Base-by-base conservation (phyloP, 2,329 filamentous ascomycete genomes). In the Samsoniella hepiali region DNA sequence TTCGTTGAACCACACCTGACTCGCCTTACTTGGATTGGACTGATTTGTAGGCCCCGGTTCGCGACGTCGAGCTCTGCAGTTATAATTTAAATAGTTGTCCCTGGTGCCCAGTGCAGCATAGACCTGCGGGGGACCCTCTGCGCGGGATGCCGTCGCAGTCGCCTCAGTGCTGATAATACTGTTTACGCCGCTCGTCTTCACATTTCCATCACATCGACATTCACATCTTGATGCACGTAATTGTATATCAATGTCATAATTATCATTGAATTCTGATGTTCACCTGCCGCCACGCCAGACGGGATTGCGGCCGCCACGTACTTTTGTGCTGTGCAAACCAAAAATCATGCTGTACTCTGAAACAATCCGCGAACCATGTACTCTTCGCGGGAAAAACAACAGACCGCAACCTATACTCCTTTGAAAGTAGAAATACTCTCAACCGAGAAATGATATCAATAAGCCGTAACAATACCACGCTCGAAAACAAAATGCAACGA, bases 321-420 rank as follows among this genome's bases (percentile, higher is more conserved):
- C 56, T 58, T 58, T 58, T 58, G 56, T 58, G 42, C 56, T 58
- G 56, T 58, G 42, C 56, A 27, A 58, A 58, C 56, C 56, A 45
- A 49, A 58, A 57, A 49, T 29, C 42, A 58, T 58, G 56, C 56
- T 49, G 11, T 49, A 36, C n/a, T 54, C 44, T 58, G 6, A 22
- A 55, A 29, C 2, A 15, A 9, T 13, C 44, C 32, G 36, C 38
- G 44, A 56, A 7, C 49, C 31, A 7, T 11, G 27, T 56, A 32
- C 53, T 44, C 36, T 42, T 31, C 13, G 31, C 32, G 32, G 32
- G 34, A 8, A 3, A 3, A 32, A 38, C 13, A 38, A 9, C 13
- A 50, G 13, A 40, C 38, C 38, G 15, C 38, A 38, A 44, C 29
- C 11, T 29, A n/a, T 29, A 17, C 32, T 34, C 38, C 49, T 29